phyloP scores from a whole-genome alignment of 106 monocot genomes.

The Chionographis japonica region DNA sequence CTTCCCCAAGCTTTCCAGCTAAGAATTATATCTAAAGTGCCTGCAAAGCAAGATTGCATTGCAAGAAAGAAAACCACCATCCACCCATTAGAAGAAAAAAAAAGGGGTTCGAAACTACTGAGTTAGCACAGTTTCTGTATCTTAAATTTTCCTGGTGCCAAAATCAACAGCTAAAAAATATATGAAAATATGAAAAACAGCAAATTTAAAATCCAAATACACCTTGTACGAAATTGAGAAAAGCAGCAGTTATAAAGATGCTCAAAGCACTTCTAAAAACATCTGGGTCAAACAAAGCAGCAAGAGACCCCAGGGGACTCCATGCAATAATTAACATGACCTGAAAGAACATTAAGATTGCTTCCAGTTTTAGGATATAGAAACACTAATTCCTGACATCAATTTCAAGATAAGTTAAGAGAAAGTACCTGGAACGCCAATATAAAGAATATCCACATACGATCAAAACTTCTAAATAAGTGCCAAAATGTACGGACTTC shows the following conservation, averaged over 20 bases:
- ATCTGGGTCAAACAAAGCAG: conserved; percentile 76
- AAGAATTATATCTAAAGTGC: conserved; percentile 78
- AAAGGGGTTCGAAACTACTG: not conserved
- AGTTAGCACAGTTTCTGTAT: not conserved
- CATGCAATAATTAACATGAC: conserved; percentile 96
- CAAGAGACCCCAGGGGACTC: conserved; percentile 76
- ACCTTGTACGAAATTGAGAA: conserved; percentile 97
- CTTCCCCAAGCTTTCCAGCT: conserved; percentile 97
- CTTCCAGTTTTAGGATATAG: not conserved
- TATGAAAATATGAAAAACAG: too few species aligned
- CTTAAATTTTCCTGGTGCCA: too few species aligned
- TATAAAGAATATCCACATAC: conserved; percentile 92
- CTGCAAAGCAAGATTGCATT: conserved; percentile 35
- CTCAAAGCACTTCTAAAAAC: conserved; percentile 81
- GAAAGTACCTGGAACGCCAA: conserved; percentile 78
- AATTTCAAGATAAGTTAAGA: conserved; percentile 1
- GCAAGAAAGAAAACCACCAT: not conserved
- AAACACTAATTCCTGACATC: not conserved
- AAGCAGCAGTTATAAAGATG: conserved; percentile 87
- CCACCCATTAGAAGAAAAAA: not conserved
- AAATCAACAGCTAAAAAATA: too few species aligned
- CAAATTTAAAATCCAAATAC: not conserved
- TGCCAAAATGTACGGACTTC: conserved; percentile 94
- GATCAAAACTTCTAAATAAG: conserved; percentile 91
- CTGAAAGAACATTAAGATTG: conserved; percentile 31